Conservation (phyloP, 306 rosid species). For the Senna siamea region DNA sequence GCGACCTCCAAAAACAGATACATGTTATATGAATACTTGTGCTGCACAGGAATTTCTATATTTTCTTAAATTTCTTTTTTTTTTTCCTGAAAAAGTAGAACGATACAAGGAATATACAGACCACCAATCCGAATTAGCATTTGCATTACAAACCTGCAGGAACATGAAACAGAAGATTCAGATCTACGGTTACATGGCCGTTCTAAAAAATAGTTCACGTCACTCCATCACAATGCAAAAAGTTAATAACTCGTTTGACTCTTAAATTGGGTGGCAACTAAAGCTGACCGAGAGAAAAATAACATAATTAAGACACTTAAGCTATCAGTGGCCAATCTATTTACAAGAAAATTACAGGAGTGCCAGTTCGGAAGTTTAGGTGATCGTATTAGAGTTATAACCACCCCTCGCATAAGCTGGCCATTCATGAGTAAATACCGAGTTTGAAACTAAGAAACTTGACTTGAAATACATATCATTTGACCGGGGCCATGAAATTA, state of each 20-base stretch:
- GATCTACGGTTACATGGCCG: conserved; percentile 57
- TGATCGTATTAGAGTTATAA: conserved; percentile 33
- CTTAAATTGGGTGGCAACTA: conserved; percentile 8
- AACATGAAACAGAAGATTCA: conserved; percentile 76
- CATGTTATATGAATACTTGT: conserved; percentile 42
- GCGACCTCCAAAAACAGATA: conserved; percentile 32
- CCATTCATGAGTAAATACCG: conserved; percentile 53
- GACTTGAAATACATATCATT: conserved; percentile 65
- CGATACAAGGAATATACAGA: conserved; percentile 70
- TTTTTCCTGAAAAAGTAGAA: conserved; percentile 45
- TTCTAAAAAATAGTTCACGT: too few species aligned
- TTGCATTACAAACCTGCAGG: conserved; percentile 84
- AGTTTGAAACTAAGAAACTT: conserved; percentile 52
- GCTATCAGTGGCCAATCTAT: conserved; percentile 35
- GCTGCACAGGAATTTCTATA: conserved; percentile 45
- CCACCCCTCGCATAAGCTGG: conserved; percentile 49
- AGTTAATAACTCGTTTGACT: conserved; percentile 1
- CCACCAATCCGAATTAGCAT: conserved; percentile 69
- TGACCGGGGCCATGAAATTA: conserved; percentile 74
- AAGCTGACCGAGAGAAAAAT: not conserved
- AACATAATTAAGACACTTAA: conserved; percentile 15
- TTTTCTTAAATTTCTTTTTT: conserved; percentile 35
- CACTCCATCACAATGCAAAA: conserved; percentile 32
- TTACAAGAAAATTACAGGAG: conserved; percentile 52
- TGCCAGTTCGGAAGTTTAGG: conserved; percentile 41